Percentiles rank a stretch among this genome's conserved stretches.
phyloP scores from a whole-genome alignment of 2,329 filamentous ascomycete genomes.

The Colletotrichum navitas region DNA sequence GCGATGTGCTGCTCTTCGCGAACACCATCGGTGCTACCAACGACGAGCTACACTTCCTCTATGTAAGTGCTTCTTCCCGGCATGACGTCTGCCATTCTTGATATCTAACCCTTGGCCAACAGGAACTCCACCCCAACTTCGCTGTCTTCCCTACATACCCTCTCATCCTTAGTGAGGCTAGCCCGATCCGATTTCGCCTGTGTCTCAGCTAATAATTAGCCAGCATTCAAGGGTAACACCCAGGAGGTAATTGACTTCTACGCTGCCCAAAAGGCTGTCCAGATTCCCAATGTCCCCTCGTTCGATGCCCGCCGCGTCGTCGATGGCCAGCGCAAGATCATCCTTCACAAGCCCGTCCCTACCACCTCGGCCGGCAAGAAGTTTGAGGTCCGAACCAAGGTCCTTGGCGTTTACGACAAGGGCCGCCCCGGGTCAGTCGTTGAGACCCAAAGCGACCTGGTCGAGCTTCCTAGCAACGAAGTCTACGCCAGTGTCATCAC shows the following conservation, averaged over 20 bases:
- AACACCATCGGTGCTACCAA: slow-evolving; percentile 86
- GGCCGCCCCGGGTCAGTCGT: slow-evolving; percentile 85
- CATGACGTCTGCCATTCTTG: not conserved
- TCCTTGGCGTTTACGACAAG: slow-evolving; percentile 91
- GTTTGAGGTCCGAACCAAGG: slow-evolving; percentile 83
- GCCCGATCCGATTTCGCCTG: not conserved
- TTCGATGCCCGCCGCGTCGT: slow-evolving; percentile 82
- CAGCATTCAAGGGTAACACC: slow-evolving; percentile 81
- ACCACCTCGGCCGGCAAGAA: slow-evolving; percentile 76
- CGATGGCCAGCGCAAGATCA: slow-evolving; percentile 85
- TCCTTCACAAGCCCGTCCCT: slow-evolving; percentile 82
- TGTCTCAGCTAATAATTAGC: slow-evolving; percentile 29
- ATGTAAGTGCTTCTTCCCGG: slow-evolving; percentile 66
- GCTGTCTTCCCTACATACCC: slow-evolving; percentile 91
- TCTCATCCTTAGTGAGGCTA: slow-evolving; percentile 76
- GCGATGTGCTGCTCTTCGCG: slow-evolving; percentile 90
- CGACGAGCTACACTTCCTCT: slow-evolving; percentile 95
- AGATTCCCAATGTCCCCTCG: slow-evolving; percentile 81
- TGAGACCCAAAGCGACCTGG: slow-evolving; percentile 82
- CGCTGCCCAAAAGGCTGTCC: slow-evolving; percentile 71
- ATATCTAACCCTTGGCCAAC: slow-evolving; percentile 11
- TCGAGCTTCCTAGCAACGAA: slow-evolving; percentile 77
- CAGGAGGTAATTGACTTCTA: slow-evolving; percentile 90
- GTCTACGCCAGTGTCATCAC: slow-evolving; percentile 78
- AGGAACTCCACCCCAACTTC: slow-evolving; percentile 92